Percentiles rank a stretch among this genome's conserved stretches.
Evolutionary conservation across 2,329 filamentous ascomycete species (phyloP).

Genomic region (Monosporascus ibericus): DNA sequence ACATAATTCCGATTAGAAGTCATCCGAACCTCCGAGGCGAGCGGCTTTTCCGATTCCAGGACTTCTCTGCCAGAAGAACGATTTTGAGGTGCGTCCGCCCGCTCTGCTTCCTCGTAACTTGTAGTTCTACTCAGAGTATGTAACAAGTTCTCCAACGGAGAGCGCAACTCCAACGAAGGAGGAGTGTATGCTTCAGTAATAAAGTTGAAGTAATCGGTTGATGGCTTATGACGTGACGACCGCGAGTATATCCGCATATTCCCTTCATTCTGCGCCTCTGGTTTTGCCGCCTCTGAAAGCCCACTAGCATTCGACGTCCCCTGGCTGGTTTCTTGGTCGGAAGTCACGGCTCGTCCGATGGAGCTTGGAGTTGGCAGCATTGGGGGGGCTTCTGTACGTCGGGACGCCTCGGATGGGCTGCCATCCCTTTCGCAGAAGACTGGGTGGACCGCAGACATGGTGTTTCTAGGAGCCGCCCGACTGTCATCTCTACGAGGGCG

Average conservation of each 20-base stretch:
- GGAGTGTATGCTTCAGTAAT: conserved; percentile 24
- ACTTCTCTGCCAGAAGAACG: conserved; percentile 1
- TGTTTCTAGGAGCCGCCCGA: not conserved
- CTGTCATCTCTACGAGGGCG: not conserved
- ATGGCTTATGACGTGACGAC: conserved; percentile 12
- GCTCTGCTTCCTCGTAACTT: conserved; percentile 13
- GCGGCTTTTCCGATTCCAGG: not conserved
- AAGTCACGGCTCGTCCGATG: conserved; percentile 1
- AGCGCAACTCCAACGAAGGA: conserved; percentile 20
- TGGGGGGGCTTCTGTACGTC: not conserved
- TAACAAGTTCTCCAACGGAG: conserved; percentile 13
- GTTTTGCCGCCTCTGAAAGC: not conserved
- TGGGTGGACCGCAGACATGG: not conserved
- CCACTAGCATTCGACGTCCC: not conserved
- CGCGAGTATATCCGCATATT: conserved; percentile 7
- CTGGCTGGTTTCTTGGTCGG: not conserved
- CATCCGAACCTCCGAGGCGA: not conserved
- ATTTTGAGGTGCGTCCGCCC: conserved; percentile 9
- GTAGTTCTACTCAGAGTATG: conserved; percentile 15
- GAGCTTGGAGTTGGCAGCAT: not conserved
- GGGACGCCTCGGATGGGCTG: not conserved
- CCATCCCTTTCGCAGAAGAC: not conserved
- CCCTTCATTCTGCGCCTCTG: conserved; percentile 1
- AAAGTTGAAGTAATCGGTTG: conserved; percentile 24
- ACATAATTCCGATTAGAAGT: conserved; percentile 4